phyloP scores from a whole-genome alignment of 2,329 filamentous ascomycete genomes.

The Diplocarpon rosae region DNA sequence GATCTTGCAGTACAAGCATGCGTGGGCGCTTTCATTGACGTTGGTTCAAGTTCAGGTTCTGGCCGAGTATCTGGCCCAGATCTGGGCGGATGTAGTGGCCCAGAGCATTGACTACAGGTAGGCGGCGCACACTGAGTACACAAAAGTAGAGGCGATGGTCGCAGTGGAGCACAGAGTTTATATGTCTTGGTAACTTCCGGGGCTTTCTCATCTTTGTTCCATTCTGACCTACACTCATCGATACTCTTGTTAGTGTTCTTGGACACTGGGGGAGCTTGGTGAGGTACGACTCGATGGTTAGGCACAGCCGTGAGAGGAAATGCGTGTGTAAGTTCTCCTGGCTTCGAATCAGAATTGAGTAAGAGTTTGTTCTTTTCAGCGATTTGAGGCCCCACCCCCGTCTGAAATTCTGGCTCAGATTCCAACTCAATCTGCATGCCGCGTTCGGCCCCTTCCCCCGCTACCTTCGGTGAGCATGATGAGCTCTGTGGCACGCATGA shows the following conservation, averaged over 20 bases:
- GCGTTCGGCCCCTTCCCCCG: conserved; percentile 3
- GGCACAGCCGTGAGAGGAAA: conserved; percentile 1
- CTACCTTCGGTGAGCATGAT: conserved; percentile 2
- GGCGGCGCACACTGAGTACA: conserved; percentile 1
- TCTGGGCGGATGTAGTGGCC: neutral
- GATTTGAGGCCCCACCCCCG: neutral
- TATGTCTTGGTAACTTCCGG: neutral
- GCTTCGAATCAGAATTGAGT: neutral
- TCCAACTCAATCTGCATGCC: conserved; percentile 1
- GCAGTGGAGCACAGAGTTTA: neutral
- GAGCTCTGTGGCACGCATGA: neutral
- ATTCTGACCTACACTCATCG: neutral
- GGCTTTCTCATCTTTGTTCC: neutral
- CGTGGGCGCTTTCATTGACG: neutral
- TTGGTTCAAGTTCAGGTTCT: neutral
- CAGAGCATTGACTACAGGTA: neutral
- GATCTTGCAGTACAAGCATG: conserved; percentile 10
- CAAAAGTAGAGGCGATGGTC: neutral
- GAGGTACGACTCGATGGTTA: neutral
- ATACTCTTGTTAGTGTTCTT: conserved; percentile 3
- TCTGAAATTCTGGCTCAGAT: neutral
- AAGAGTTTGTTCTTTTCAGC: neutral
- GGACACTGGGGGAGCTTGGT: neutral
- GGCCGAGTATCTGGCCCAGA: neutral
- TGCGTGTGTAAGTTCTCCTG: conserved; percentile 5